Conservation (phyloP, 805 yeast species). For the Candida incommunis region DNA sequence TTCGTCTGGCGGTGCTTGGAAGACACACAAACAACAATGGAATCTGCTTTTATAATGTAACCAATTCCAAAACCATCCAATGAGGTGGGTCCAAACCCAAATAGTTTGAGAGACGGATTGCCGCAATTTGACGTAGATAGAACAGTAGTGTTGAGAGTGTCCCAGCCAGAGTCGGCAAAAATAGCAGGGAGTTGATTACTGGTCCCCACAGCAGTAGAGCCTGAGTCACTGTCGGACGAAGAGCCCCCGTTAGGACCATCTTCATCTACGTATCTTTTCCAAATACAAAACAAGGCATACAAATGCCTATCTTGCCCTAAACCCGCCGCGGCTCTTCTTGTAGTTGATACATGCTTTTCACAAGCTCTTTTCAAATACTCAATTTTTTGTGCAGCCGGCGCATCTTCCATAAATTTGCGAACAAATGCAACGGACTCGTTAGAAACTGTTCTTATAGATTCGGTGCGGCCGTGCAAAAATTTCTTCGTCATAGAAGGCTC, state of each 20-base stretch:
- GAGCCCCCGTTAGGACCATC: slow-evolving; percentile 10
- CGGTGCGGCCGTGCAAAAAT: slow-evolving; percentile 84
- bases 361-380: slow-evolving; percentile 56
- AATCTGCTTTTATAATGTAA: slow-evolving; percentile 69
- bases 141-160: slow-evolving; percentile 62
- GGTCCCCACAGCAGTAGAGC: slow-evolving; percentile 18
- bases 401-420: slow-evolving; percentile 65
- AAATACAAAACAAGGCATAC: slow-evolving; percentile 74
- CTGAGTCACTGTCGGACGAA: slow-evolving; percentile 9
- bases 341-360: slow-evolving; percentile 47
- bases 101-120: slow-evolving; percentile 70
- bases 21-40: slow-evolving; percentile 66
- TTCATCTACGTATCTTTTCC: slow-evolving; percentile 37
- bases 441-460: slow-evolving; percentile 77
- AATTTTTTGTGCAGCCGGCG: slow-evolving; percentile 45
- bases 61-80: slow-evolving; percentile 92
- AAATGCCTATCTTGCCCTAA: slow-evolving; percentile 87
- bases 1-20: slow-evolving; percentile 82
- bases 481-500: slow-evolving; percentile 94
- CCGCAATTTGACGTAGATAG: slow-evolving; percentile 85
- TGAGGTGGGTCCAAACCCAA: slow-evolving; percentile 86
- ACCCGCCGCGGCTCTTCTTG: slow-evolving; percentile 58
- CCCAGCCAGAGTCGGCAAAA: slow-evolving; percentile 84
- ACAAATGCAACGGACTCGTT: slow-evolving; percentile 70
- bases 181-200: slow-evolving; percentile 18